Percentiles rank a stretch among this genome's conserved stretches.
Evolutionary conservation across 331 rosid species (phyloP).

Genomic region (Phaseolus coccineus): DNA sequence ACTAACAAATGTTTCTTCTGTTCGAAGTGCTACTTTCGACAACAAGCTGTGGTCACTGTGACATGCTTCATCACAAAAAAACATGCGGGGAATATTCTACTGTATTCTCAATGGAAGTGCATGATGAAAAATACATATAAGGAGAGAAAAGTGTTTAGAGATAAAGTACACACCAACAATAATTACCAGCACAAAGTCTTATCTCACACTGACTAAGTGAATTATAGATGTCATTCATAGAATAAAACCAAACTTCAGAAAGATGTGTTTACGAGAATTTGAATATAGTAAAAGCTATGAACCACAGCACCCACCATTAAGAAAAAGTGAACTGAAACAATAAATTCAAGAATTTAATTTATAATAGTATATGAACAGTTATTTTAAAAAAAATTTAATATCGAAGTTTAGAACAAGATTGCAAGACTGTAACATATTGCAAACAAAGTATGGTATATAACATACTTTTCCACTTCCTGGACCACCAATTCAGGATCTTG

Average conservation of each 20-base stretch:
- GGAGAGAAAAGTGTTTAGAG: not conserved
- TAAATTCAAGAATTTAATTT: not conserved
- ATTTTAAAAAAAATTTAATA: not conserved
- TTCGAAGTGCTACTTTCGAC: not conserved
- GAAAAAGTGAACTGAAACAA: not conserved
- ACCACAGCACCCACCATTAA: not conserved
- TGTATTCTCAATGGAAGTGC: not conserved
- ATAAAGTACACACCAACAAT: not conserved
- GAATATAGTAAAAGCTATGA: not conserved
- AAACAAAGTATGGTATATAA: constrained; percentile 13
- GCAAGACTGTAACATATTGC: not conserved
- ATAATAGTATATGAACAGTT: not conserved
- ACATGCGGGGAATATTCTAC: not conserved
- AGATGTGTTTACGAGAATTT: not conserved
- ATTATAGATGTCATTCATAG: too few relatives aligned
- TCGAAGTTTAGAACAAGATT: not conserved
- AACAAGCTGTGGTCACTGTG: not conserved
- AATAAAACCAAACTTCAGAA: too few relatives aligned
- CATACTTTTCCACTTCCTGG: constrained; percentile 69
- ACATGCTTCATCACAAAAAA: not conserved
- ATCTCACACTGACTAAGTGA: too few relatives aligned
- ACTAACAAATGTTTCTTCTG: not conserved
- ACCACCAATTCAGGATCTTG: constrained; percentile 64
- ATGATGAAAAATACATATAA: not conserved
- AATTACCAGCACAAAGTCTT: too few relatives aligned